Percentiles rank a stretch among this genome's conserved stretches.
phyloP scores from a whole-genome alignment of 208 protist genomes.

The Trypanosoma mega region DNA sequence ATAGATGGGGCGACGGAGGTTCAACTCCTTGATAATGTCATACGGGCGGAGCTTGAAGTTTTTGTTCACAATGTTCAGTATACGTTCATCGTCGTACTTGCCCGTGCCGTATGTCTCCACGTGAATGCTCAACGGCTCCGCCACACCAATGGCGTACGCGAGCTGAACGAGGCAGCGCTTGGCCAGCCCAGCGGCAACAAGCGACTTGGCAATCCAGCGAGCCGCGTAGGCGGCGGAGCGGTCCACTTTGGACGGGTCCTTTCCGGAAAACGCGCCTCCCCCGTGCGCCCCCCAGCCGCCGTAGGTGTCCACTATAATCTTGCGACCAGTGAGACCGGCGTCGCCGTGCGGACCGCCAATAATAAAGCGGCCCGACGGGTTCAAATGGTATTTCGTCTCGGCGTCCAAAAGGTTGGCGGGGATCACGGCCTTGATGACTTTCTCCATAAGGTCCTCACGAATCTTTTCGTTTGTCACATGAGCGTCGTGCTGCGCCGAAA shows the following conservation, averaged over 20 bases:
- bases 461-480: constrained; percentile 95
- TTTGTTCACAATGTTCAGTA: constrained; percentile 92
- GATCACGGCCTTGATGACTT: constrained; percentile 96
- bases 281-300: constrained; percentile 99
- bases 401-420: constrained; percentile 94
- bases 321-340: constrained; percentile 99
- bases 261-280: constrained; percentile 99
- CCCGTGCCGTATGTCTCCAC: constrained; percentile 99
- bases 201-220: constrained; percentile 99
- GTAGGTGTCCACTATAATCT: constrained; percentile 99
- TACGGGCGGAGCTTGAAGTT: constrained; percentile 99
- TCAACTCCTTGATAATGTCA: constrained; percentile 96
- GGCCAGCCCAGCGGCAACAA: constrained; percentile 95
- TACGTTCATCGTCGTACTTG: constrained; percentile 70
- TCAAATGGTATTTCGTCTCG: constrained; percentile 97
- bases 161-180: constrained; percentile 97
- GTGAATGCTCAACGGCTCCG: constrained; percentile 97
- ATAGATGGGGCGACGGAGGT: constrained; percentile 97
- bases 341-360: constrained; percentile 99
- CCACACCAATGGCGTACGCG: constrained; percentile 99
- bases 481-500: constrained; percentile 98
- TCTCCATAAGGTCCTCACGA: constrained; percentile 89
- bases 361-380: constrained; percentile 99
- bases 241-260: constrained; percentile 99
- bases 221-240: constrained; percentile 98